A percentile compares a stretch with the other conserved stretches of the same genome.
Evolutionary conservation across 257 asterid genomes (phyloP).

Genomic region (Nemophila menziesii): DNA sequence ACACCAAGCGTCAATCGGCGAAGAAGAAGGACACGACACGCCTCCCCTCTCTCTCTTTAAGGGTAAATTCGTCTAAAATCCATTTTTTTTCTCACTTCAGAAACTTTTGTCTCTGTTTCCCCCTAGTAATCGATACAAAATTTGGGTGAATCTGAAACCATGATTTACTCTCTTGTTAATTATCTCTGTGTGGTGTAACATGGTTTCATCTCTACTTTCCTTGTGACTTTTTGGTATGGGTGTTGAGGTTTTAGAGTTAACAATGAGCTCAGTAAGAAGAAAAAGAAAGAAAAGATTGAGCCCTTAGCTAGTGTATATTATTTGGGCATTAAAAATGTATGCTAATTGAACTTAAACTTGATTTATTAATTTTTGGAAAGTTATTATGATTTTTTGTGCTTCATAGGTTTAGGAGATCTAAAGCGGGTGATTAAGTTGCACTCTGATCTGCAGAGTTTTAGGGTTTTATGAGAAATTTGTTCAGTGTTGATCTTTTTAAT

Average conservation of each 20-base stretch:
- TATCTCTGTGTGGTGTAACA: no score
- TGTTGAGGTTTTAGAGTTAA: not conserved
- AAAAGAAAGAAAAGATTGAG: not conserved
- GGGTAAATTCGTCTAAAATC: conserved; percentile 30
- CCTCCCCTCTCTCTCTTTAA: conserved; percentile 9
- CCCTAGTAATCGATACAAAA: conserved; percentile 1
- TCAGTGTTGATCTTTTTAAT: no score
- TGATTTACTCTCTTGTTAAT: no score
- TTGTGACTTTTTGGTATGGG: not conserved
- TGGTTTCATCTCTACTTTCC: not conserved
- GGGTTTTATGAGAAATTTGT: not conserved
- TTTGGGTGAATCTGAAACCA: not conserved
- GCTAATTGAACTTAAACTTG: not conserved
- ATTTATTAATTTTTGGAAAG: not conserved
- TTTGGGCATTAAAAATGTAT: not conserved
- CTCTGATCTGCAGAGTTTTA: not conserved
- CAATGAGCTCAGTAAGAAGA: not conserved
- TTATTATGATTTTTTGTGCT: not conserved
- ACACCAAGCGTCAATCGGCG: conserved; percentile 44
- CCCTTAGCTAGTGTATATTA: not conserved
- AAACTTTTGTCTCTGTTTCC: conserved; percentile 1
- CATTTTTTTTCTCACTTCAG: not conserved
- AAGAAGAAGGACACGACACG: conserved; percentile 78
- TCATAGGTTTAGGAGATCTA: not conserved
- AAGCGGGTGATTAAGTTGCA: not conserved